These are phyloP conservation scores for Pythium periplocum DNA, from an alignment of 352 stramenopile genomes.

Conservation along the genomic window DNA sequence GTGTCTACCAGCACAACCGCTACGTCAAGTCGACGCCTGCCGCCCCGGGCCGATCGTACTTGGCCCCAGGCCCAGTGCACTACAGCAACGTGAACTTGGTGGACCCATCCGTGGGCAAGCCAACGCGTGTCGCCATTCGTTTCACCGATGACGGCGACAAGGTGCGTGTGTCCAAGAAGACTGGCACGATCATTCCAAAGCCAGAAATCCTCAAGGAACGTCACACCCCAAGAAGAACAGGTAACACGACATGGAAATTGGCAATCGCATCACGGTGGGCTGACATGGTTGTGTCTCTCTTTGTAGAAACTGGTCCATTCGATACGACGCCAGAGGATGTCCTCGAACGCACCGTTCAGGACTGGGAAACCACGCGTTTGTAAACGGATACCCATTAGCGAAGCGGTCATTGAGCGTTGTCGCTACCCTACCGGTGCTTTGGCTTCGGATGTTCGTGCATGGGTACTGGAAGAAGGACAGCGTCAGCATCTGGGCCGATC, in stretches of 20 bases:
- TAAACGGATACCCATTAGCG: slow-evolving; percentile 20
- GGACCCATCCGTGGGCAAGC: slow-evolving; percentile 75
- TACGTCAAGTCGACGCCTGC: slow-evolving; percentile 80
- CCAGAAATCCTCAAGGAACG: slow-evolving; percentile 89
- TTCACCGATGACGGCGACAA: slow-evolving; percentile 92
- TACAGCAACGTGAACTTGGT: slow-evolving; percentile 87
- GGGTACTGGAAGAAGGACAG: no score
- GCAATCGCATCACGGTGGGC: no score
- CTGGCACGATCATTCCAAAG: slow-evolving; percentile 94
- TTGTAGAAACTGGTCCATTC: slow-evolving; percentile 69
- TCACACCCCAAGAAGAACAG: slow-evolving; percentile 75
- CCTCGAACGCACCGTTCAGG: slow-evolving; percentile 71
- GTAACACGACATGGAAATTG: slow-evolving; percentile 12
- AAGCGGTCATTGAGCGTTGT: no score
- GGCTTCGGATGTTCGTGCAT: no score
- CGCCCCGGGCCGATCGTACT: slow-evolving; percentile 63
- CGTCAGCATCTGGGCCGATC: no score
- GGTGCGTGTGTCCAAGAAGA: slow-evolving; percentile 93
- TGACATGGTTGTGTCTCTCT: background rate
- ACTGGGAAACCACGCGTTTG: slow-evolving; percentile 68
- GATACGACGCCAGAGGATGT: slow-evolving; percentile 77
- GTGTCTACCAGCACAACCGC: slow-evolving; percentile 47
- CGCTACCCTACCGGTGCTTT: no score
- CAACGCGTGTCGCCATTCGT: slow-evolving; percentile 71
- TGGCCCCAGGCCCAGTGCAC: slow-evolving; percentile 77